Percentiles rank a stretch among this genome's conserved stretches.
Evolutionary conservation across 2,329 filamentous ascomycete species (phyloP).

Genomic region (Didymella segeticola): DNA sequence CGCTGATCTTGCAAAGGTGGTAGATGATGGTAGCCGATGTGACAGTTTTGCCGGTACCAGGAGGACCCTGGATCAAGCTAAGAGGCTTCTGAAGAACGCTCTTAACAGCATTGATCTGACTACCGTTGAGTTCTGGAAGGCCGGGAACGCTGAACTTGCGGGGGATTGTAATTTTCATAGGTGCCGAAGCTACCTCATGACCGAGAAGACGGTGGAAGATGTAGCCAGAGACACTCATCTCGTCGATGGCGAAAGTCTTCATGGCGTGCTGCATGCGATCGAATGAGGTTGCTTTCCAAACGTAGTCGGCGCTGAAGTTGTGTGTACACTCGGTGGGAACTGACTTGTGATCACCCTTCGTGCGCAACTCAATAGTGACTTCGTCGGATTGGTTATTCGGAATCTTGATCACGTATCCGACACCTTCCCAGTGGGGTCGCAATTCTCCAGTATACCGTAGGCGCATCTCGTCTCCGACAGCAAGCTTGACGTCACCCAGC

Average conservation of each 20-base stretch:
- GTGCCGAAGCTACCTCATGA: slow-evolving; percentile 90
- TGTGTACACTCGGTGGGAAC: slow-evolving; percentile 96
- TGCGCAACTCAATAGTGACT: slow-evolving; percentile 91
- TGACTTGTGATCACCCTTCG: slow-evolving; percentile 93
- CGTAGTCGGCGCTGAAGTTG: slow-evolving; percentile 98
- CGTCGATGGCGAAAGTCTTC: slow-evolving; percentile 98
- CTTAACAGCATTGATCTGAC: slow-evolving; percentile 96
- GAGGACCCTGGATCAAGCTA: slow-evolving; percentile 94
- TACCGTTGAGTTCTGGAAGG: slow-evolving; percentile 91
- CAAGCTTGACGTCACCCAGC: slow-evolving; percentile 95
- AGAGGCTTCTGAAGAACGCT: slow-evolving; percentile 91
- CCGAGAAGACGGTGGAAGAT: slow-evolving; percentile 97
- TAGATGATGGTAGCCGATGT: slow-evolving; percentile 99
- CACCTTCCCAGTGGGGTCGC: slow-evolving; percentile 91
- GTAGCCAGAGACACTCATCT: slow-evolving; percentile 97
- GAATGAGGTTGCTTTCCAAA: slow-evolving; percentile 99
- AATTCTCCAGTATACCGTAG: slow-evolving; percentile 95
- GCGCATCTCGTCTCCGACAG: slow-evolving; percentile 98
- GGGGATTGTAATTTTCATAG: slow-evolving; percentile 93
- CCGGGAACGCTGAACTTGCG: slow-evolving; percentile 97
- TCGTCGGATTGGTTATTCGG: slow-evolving; percentile 99
- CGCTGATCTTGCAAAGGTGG: slow-evolving; percentile 93
- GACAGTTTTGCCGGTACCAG: slow-evolving; percentile 97
- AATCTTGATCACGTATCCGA: slow-evolving; percentile 99
- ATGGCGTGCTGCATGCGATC: slow-evolving; percentile 99